Base-by-base conservation (phyloP, 768 basidiomycete species). In the Suillus sp. region DNA sequence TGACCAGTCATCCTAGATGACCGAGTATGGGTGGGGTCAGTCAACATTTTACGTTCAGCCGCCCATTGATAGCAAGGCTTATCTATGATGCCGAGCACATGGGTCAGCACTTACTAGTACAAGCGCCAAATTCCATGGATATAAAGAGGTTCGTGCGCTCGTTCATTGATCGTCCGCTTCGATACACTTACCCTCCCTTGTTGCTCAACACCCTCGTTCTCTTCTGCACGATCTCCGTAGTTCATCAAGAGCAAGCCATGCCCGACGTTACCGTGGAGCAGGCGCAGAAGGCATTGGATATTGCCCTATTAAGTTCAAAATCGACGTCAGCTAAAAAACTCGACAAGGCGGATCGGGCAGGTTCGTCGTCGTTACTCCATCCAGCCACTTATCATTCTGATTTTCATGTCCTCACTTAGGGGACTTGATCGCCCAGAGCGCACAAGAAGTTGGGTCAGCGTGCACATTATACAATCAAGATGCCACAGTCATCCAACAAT, bases 381-480 rank as follows among this genome's bases (percentile, higher is more conserved):
- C 25, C 25, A 16, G 27, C 30, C 16, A 2, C 14, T 27, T 30
- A 6, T 27, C 9, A 50, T 30, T 30, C 14, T 3, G 16, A 50
- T 18, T 30, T 9, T 1, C 3, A 18, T 50, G 25, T 27, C 25
- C 6, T 50, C 48, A 6, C 9, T 27, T 50, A 50, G 48, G 4
- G 16, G 22, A 47, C 22, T 30, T 3, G 2, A 3, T 50, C 18
- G 7, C 27, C 7, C 48, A 18, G 48, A 50, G 27, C 16, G 4
- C 18, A 8, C 48, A 50, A 50, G 27, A 16, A 30, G 8, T 18
- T 2, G 48, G 2, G 30, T 50, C 27, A 30, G 48, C 3, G 27
- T 1, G 18, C 7, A 16, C 18, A 14, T 55, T 64, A n/a, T 60
- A 60, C 20, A 60, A 37, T 43, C 32, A 54, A 18, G 47, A 64